Conservation (phyloP, 2,329 filamentous ascomycete genomes). For the Colletotrichum noveboracense region DNA sequence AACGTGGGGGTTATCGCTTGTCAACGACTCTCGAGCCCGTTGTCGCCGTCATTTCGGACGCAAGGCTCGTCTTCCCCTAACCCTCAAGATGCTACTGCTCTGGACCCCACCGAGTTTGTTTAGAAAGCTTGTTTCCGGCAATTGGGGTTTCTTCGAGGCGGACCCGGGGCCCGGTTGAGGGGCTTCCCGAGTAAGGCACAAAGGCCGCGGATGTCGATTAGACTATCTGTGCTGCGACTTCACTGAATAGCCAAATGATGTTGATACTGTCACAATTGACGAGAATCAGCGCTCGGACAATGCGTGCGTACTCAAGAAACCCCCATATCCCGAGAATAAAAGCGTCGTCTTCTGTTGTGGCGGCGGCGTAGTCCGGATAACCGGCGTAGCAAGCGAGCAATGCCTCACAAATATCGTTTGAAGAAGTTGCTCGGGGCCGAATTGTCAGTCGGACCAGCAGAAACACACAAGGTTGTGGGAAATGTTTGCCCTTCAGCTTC, state of each 20-base stretch:
- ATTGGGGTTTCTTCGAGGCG: neutral
- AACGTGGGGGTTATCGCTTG: neutral
- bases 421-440: neutral
- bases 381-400: neutral
- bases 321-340: neutral
- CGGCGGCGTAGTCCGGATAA: neutral
- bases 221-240: neutral
- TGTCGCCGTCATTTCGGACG: neutral
- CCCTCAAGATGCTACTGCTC: neutral
- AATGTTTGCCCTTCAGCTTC: neutral
- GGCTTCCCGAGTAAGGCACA: neutral
- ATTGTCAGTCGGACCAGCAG: neutral
- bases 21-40: neutral
- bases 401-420: neutral
- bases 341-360: neutral
- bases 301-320: neutral
- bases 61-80: neutral
- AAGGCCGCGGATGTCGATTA: neutral
- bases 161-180: neutral
- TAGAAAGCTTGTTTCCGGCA: constrained; percentile 15
- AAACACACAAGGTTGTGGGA: neutral
- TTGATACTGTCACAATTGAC: neutral
- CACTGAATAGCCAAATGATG: neutral
- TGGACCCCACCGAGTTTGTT: neutral
- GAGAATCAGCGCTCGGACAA: neutral